These are phyloP conservation scores for Aureobasidium uvarum DNA, from an alignment of 2,329 filamentous ascomycete species.

Conservation along the genomic window DNA sequence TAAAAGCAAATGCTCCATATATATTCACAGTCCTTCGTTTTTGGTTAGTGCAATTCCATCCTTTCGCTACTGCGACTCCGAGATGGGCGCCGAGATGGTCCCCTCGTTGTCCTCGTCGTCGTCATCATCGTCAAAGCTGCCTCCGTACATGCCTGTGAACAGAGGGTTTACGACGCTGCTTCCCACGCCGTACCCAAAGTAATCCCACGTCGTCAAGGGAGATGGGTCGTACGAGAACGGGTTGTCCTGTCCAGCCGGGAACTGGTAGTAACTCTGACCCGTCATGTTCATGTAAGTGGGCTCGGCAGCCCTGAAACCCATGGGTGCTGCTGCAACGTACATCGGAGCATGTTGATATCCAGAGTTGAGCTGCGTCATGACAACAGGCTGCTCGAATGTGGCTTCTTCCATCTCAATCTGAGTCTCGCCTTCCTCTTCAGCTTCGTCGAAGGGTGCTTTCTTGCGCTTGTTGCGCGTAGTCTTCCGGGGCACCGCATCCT, in stretches of 20 bases:
- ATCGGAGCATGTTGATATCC: constrained; percentile 28
- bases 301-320: constrained; percentile 26
- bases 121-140: constrained; percentile 33
- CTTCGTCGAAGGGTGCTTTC: not conserved
- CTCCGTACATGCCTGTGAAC: constrained; percentile 33
- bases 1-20: constrained; percentile 23
- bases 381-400: constrained; percentile 35
- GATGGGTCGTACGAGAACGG: constrained; percentile 22
- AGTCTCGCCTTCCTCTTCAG: constrained; percentile 12
- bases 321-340: constrained; percentile 27
- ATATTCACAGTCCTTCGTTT: not conserved
- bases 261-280: constrained; percentile 22
- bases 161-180: constrained; percentile 32
- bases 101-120: constrained; percentile 34
- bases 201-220: constrained; percentile 28
- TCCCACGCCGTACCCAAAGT: constrained; percentile 27
- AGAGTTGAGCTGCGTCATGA: constrained; percentile 29
- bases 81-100: constrained; percentile 36
- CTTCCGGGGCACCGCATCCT: constrained; percentile 28
- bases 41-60: not conserved
- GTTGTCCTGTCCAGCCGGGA: constrained; percentile 18
- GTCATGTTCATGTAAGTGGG: constrained; percentile 19
- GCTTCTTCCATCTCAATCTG: constrained; percentile 29
- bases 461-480: constrained; percentile 10
- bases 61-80: constrained; percentile 22